Evolutionary conservation across 176 grass and related monocot genomes (phyloP).

Genomic region (Ananas comosus): DNA sequence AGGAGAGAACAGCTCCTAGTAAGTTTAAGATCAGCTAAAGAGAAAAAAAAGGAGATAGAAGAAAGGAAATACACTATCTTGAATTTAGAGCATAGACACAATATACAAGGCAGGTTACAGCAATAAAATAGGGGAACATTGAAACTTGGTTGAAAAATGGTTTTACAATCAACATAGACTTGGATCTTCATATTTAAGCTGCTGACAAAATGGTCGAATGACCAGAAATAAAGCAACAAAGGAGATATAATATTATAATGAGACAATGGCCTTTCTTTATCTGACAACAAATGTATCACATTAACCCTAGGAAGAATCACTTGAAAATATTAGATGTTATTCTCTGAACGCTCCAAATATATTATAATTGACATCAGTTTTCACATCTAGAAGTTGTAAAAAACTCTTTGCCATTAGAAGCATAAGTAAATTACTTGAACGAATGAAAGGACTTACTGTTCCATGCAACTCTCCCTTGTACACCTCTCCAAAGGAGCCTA

Average conservation of each 20-base stretch:
- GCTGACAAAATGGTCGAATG: not conserved
- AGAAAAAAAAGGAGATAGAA: too few relatives aligned
- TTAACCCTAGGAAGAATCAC: not conserved
- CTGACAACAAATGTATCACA: too few relatives aligned
- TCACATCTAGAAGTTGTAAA: not conserved
- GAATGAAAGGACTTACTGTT: conserved; percentile 59
- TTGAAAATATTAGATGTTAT: not conserved
- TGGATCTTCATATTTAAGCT: not conserved
- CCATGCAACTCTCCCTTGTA: conserved; percentile 99
- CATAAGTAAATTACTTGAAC: not conserved
- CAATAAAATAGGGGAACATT: too few relatives aligned
- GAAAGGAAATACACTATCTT: too few relatives aligned
- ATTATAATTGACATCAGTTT: not conserved
- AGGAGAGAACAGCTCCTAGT: too few relatives aligned
- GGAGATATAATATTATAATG: too few relatives aligned
- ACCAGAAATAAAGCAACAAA: not conserved
- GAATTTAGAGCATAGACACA: too few relatives aligned
- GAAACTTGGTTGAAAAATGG: not conserved
- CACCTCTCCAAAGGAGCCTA: conserved; percentile 97
- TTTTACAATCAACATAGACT: not conserved
- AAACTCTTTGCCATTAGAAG: not conserved
- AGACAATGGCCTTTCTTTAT: too few relatives aligned
- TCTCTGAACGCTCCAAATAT: not conserved
- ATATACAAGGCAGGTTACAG: too few relatives aligned
- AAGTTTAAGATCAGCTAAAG: too few relatives aligned